Conservation (phyloP, 805 yeast genomes). For the Hermanozyma aechmeae region DNA sequence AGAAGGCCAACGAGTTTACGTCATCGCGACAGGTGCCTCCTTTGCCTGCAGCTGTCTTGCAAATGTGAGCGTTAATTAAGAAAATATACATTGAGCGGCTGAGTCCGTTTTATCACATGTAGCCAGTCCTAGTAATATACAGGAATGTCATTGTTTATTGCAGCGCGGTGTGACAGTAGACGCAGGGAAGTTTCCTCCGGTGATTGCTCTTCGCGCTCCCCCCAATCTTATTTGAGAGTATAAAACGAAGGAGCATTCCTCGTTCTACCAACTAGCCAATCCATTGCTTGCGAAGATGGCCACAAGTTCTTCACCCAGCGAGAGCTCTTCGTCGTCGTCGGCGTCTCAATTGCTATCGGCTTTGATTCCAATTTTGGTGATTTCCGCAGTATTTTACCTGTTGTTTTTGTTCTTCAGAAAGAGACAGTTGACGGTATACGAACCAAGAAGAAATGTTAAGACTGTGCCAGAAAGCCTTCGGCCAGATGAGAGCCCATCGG, state of each 20-base stretch:
- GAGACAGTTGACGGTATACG: conserved; percentile 39
- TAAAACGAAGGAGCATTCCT: not conserved
- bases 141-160: not conserved
- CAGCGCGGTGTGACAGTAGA: conserved; percentile 1
- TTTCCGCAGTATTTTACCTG: conserved; percentile 30
- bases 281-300: not conserved
- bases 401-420: conserved; percentile 34
- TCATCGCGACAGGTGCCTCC: no score
- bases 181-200: no score
- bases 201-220: no score
- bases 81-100: no score
- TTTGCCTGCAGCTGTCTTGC: no score
- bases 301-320: conserved; percentile 1
- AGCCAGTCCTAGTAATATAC: not conserved
- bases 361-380: conserved; percentile 34
- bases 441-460: conserved; percentile 39
- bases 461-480: conserved; percentile 36
- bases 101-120: no score
- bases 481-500: conserved; percentile 35
- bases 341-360: conserved; percentile 43
- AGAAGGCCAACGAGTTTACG: no score
- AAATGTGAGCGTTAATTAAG: no score
- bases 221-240: not conserved
- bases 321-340: conserved; percentile 15
- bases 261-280: not conserved